phyloP scores from a whole-genome alignment of 2,329 filamentous ascomycete species.

The Penicillium sp. region DNA sequence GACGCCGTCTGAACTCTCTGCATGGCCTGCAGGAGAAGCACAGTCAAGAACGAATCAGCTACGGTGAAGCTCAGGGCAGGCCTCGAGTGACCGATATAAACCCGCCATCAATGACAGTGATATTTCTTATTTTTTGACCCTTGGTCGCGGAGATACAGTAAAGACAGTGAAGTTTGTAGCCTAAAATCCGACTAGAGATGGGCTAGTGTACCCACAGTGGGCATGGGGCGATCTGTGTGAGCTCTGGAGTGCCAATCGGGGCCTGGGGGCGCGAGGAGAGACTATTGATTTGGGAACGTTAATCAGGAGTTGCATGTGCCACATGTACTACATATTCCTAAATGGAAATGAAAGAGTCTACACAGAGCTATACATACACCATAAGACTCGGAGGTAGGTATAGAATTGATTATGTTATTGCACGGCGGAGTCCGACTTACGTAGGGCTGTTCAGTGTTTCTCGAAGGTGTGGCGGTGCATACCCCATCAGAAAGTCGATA shows the following conservation, averaged over 20 bases:
- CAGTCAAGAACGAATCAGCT: not conserved
- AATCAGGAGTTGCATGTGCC: not conserved
- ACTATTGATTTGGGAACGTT: not conserved
- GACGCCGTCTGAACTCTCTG: not conserved
- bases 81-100: not conserved
- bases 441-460: slow-evolving; percentile 1
- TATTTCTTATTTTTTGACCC: not conserved
- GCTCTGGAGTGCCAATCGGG: slow-evolving; percentile 2
- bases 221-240: slow-evolving; percentile 5
- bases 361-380: too few relatives aligned
- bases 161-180: not conserved
- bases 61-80: not conserved
- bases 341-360: not conserved
- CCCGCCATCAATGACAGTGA: not conserved
- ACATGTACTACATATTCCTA: slow-evolving; percentile 2
- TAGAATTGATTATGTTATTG: too few relatives aligned
- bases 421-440: not conserved
- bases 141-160: not conserved
- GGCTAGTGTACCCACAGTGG: not conserved
- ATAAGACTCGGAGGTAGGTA: too few relatives aligned
- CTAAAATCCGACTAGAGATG: not conserved
- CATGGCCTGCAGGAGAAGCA: not conserved
- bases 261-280: not conserved
- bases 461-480: slow-evolving; percentile 1
- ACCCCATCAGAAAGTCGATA: slow-evolving; percentile 1